These are phyloP conservation scores for Gracilaria gracilis DNA, from an alignment of 23 red algal species.

Conservation along the genomic window DNA sequence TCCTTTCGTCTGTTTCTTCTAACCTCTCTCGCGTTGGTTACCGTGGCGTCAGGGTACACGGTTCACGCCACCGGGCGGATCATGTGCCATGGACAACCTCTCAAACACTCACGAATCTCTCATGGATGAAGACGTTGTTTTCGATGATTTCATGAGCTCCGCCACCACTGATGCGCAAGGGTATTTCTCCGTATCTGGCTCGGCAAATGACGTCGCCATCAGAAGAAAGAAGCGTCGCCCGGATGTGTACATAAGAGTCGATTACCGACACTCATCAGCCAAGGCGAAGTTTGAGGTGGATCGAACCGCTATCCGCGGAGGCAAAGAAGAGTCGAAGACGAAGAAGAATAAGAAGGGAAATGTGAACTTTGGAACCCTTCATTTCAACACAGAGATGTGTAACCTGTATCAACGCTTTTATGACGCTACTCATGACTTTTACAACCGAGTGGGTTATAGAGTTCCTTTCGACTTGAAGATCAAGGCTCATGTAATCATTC, in stretches of 20 bases:
- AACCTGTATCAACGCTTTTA: slow-evolving; percentile 14
- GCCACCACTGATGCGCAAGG: slow-evolving; percentile 15
- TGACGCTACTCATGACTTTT: slow-evolving; percentile 29
- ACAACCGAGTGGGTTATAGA: slow-evolving; percentile 20
- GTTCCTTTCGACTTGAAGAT: slow-evolving; percentile 31
- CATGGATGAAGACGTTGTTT: slow-evolving; percentile 12
- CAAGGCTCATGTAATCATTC: not conserved
- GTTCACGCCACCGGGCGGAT: slow-evolving; percentile 21
- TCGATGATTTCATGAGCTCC: slow-evolving; percentile 29
- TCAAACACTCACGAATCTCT: slow-evolving; percentile 26
- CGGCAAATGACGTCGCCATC: slow-evolving; percentile 10
- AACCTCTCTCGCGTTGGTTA: not conserved
- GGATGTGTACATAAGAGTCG: slow-evolving; percentile 20
- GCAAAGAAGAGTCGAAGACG: slow-evolving; percentile 32
- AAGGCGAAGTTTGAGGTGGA: slow-evolving; percentile 20
- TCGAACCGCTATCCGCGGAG: not conserved
- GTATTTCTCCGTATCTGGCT: slow-evolving; percentile 19
- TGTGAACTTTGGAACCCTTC: slow-evolving; percentile 36
- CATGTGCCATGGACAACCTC: not conserved
- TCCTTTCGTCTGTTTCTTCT: not conserved
- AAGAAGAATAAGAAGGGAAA: slow-evolving; percentile 1
- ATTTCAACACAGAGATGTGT: slow-evolving; percentile 35
- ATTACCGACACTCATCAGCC: not conserved
- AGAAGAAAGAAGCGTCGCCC: slow-evolving; percentile 30
- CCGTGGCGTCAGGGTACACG: not conserved